Conservation (phyloP, 176 grass and related monocot genomes). For the Miscanthus lutarioriparius region DNA sequence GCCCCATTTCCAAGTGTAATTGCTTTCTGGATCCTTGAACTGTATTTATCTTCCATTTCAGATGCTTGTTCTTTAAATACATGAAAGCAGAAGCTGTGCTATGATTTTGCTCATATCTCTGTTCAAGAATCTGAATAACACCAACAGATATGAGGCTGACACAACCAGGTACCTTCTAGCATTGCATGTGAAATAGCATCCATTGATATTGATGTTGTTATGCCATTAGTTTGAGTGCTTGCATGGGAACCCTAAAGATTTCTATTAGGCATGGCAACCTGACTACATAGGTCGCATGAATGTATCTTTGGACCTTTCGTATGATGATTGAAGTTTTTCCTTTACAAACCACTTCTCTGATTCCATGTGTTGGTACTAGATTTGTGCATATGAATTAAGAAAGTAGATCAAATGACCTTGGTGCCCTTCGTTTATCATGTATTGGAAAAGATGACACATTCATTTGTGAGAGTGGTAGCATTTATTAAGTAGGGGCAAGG, state of each 20-base stretch:
- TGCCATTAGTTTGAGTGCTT: constrained; percentile 19
- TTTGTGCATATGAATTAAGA: neutral
- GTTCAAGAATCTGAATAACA: constrained; percentile 9
- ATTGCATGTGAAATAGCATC: neutral
- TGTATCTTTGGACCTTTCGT: neutral
- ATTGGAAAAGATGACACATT: neutral
- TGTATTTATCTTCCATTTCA: constrained; percentile 8
- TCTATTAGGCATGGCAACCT: neutral
- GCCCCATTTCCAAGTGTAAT: neutral
- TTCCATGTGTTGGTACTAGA: neutral
- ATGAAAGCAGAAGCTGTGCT: neutral
- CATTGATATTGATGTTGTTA: neutral
- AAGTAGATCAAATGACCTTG: neutral
- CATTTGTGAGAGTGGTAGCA: neutral
- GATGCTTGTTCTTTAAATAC: constrained; percentile 19
- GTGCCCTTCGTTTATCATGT: neutral
- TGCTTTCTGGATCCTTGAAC: neutral
- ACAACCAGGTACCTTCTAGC: neutral
- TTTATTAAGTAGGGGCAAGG: neutral
- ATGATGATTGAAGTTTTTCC: neutral
- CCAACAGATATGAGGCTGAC: constrained; percentile 10
- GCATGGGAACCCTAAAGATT: neutral
- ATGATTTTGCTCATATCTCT: neutral
- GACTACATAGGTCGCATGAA: neutral
- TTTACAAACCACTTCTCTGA: neutral